Percentiles rank a stretch among this genome's conserved stretches.
Evolutionary conservation across 306 rosid genomes (phyloP).

Genomic region (Delonix regia): DNA sequence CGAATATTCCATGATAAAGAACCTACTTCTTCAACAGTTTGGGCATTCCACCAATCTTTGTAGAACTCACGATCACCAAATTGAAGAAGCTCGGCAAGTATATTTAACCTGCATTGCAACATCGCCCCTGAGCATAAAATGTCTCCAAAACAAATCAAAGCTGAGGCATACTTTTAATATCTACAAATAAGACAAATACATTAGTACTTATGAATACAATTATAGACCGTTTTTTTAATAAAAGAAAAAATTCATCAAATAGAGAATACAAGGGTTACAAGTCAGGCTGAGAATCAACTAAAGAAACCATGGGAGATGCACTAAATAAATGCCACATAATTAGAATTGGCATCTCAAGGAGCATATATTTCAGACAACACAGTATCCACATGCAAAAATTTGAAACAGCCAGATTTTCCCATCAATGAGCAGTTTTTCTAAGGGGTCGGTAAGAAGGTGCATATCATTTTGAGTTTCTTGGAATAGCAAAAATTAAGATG

Average conservation of each 20-base stretch:
- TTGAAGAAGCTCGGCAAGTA: slow-evolving; percentile 91
- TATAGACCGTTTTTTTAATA: neutral
- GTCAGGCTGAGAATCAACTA: neutral
- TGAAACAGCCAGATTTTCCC: slow-evolving; percentile 9
- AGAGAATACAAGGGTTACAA: neutral
- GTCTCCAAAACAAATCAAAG: slow-evolving; percentile 25
- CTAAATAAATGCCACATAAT: neutral
- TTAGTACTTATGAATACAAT: neutral
- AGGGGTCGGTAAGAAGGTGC: slow-evolving; percentile 11
- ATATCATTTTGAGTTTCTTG: slow-evolving; percentile 4
- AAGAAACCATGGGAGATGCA: neutral
- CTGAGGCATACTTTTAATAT: slow-evolving; percentile 16
- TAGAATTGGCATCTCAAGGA: neutral
- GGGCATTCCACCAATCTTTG: slow-evolving; percentile 99
- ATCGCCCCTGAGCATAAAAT: slow-evolving; percentile 36
- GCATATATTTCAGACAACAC: slow-evolving; percentile 24
- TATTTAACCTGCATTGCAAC: slow-evolving; percentile 78
- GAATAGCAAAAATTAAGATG: slow-evolving; percentile 6
- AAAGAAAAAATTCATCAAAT: neutral
- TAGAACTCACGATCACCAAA: slow-evolving; percentile 99
- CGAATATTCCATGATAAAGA: slow-evolving; percentile 32
- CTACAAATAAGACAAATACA: slow-evolving; percentile 20
- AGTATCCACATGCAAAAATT: neutral
- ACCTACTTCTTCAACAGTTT: slow-evolving; percentile 87
- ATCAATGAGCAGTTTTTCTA: neutral